Percentiles rank a stretch among this genome's conserved stretches.
phyloP scores from a whole-genome alignment of 1,284 basidiomycete species.

The Coniophora puteana region DNA sequence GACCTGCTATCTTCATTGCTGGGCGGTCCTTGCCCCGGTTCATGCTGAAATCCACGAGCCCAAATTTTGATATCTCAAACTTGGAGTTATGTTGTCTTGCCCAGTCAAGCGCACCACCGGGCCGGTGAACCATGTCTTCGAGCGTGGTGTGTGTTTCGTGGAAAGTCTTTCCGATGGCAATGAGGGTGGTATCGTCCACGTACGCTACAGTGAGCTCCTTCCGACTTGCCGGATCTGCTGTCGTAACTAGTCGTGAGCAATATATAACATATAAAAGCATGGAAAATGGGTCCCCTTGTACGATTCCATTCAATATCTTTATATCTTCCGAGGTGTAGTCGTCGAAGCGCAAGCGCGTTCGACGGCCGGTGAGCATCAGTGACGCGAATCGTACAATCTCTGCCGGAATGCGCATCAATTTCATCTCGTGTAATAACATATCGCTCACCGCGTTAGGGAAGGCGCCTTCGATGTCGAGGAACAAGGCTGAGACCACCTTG shows the following conservation, averaged over 20 bases:
- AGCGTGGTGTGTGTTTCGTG: neutral
- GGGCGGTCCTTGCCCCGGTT: too few relatives aligned
- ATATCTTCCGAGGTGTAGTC: conserved; percentile 9
- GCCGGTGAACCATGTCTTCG: neutral
- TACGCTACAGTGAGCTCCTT: neutral
- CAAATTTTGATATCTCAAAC: neutral
- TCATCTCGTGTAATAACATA: conserved; percentile 28
- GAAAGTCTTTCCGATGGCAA: neutral
- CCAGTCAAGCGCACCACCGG: neutral
- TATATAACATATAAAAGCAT: conserved; percentile 25
- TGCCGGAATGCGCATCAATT: conserved; percentile 13
- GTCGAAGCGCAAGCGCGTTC: conserved; percentile 16
- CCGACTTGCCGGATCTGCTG: too few relatives aligned
- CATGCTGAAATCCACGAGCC: neutral
- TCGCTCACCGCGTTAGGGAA: conserved; percentile 27
- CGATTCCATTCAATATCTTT: conserved; percentile 19
- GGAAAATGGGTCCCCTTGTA: conserved; percentile 26
- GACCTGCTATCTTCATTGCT: too few relatives aligned
- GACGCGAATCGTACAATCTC: conserved; percentile 11
- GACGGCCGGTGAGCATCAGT: conserved; percentile 9
- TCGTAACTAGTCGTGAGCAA: conserved; percentile 22
- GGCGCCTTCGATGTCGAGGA: conserved; percentile 29
- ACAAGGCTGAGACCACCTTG: conserved; percentile 21
- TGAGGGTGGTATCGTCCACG: neutral
- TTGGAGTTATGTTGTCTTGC: neutral